A percentile compares a stretch with the other conserved stretches of the same genome.
Evolutionary conservation across 495 filamentous ascomycete species (phyloP).

Genomic region (Aspergillus egyptiacus): DNA sequence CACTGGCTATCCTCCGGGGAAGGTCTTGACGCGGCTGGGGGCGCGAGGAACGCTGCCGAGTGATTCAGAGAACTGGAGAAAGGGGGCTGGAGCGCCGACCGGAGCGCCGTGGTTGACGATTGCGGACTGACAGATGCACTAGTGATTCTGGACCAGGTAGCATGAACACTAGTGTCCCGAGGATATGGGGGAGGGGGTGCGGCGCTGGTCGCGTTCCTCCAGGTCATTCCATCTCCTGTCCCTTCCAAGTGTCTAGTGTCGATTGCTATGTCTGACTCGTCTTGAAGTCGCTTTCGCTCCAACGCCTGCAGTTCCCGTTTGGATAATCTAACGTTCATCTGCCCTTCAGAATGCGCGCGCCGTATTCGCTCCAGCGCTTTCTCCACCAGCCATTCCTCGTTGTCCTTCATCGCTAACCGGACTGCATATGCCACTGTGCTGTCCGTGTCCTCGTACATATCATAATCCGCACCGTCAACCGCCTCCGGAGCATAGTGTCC

Average conservation of each 20-base stretch:
- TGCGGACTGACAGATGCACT: conserved; percentile 25
- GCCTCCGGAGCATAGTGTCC: conserved; percentile 35
- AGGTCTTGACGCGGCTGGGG: conserved; percentile 26
- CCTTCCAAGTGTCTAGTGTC: conserved; percentile 17
- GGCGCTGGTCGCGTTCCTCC: conserved; percentile 22
- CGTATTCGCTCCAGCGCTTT: conserved; percentile 70
- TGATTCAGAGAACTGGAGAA: conserved; percentile 24
- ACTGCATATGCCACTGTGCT: conserved; percentile 45
- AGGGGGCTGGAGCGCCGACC: conserved; percentile 25
- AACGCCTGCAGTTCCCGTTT: conserved; percentile 70
- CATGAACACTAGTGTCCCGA: conserved; percentile 21
- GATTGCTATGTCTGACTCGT: neutral
- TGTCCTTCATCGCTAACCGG: conserved; percentile 52
- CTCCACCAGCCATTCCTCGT: conserved; percentile 68
- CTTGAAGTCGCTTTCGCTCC: conserved; percentile 59
- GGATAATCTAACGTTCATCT: conserved; percentile 67
- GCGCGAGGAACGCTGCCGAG: conserved; percentile 25
- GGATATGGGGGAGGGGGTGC: conserved; percentile 20
- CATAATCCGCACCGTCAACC: conserved; percentile 50
- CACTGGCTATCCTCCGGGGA: conserved; percentile 44
- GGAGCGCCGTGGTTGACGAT: conserved; percentile 33
- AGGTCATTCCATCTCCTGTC: conserved; percentile 12
- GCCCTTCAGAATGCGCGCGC: conserved; percentile 65
- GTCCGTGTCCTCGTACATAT: conserved; percentile 49
- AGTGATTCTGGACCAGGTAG: conserved; percentile 21